phyloP scores from a whole-genome alignment of 2,329 filamentous ascomycete genomes.

The Pezicula radicicola region DNA sequence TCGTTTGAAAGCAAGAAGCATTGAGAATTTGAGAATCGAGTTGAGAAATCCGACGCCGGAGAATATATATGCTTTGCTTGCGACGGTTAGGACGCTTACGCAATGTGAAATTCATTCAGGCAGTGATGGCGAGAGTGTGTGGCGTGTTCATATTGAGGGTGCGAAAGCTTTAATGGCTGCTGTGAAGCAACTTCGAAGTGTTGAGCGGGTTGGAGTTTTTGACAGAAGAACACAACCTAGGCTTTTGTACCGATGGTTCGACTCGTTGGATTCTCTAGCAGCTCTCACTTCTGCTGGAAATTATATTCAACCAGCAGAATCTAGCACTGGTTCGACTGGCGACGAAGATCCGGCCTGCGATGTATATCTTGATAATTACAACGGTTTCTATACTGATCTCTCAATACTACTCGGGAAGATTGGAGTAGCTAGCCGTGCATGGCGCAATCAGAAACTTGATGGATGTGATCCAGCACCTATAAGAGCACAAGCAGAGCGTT shows the following conservation, averaged over 20 bases:
- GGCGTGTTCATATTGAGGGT: constrained; percentile 39
- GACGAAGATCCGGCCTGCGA: constrained; percentile 17
- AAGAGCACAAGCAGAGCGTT: constrained; percentile 25
- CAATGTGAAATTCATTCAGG: constrained; percentile 39
- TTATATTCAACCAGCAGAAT: constrained; percentile 17
- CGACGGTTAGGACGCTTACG: constrained; percentile 38
- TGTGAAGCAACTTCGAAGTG: neutral
- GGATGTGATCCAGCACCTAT: constrained; percentile 11
- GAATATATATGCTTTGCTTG: constrained; percentile 32
- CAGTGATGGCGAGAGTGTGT: constrained; percentile 33
- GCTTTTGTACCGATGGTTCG: constrained; percentile 35
- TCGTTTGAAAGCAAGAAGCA: constrained; percentile 34
- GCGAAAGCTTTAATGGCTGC: constrained; percentile 31
- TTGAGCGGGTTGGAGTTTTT: neutral
- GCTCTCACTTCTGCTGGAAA: constrained; percentile 34
- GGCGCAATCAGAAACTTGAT: constrained; percentile 13
- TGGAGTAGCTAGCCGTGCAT: constrained; percentile 32
- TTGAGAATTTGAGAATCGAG: constrained; percentile 37
- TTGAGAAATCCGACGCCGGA: constrained; percentile 29
- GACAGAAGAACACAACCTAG: constrained; percentile 2
- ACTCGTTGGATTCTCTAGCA: constrained; percentile 37
- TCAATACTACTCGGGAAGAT: constrained; percentile 35
- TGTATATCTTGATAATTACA: constrained; percentile 37
- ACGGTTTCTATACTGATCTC: constrained; percentile 36
- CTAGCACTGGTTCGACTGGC: neutral